Base-by-base conservation (phyloP, 2,329 filamentous ascomycete species). In the Diatrype stigma region DNA sequence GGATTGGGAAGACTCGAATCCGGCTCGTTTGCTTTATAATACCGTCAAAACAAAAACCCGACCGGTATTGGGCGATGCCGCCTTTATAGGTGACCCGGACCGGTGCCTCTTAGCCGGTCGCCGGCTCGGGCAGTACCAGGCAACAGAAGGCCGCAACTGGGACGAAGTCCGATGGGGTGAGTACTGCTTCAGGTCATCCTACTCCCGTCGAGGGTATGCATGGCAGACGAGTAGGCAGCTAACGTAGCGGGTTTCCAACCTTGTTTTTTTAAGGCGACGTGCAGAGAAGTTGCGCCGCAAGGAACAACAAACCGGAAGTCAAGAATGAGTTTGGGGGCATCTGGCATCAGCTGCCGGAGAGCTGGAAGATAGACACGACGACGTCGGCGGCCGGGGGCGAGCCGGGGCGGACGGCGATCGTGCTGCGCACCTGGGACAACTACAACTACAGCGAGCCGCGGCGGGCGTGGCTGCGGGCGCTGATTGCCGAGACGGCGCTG, bases 371-470 rank as follows among this genome's bases (percentile, higher is more conserved):
- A 10, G 23, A 8, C 2, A 48, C 34, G 38, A 32, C 22, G 23
- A 44, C 8, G 26, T 10, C 7, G 42, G 28, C 4, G 52, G 40
- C 21, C 6, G 34, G 34, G 34, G 34, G 16, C 6, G 34, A 37
- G 44, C n/a, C n/a, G n/a, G 37, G 35, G 8, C 47, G 37, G 23
- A 49, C 44, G 12, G 81, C 77, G 5, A 68, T 86, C 3, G 66
- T 86, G 1, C 73, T 86, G 32, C 74, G 83, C 17, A 78, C 80
- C 2, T 85, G 80, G 80, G 71, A 71, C 52, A 76, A 75, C 50
- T 83, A 81, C 57, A 57, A 78, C 10, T 86, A 83, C 65, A 81
- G 80, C 14, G 69, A 77, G 8, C 76, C 83, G 60, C 79, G 82
- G 54, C 69, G 82, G 45, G 74, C 82, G 57, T 81, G 79, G 56